Base-by-base conservation (phyloP, 2,329 filamentous ascomycete species). In the Penicillium olsonii region DNA sequence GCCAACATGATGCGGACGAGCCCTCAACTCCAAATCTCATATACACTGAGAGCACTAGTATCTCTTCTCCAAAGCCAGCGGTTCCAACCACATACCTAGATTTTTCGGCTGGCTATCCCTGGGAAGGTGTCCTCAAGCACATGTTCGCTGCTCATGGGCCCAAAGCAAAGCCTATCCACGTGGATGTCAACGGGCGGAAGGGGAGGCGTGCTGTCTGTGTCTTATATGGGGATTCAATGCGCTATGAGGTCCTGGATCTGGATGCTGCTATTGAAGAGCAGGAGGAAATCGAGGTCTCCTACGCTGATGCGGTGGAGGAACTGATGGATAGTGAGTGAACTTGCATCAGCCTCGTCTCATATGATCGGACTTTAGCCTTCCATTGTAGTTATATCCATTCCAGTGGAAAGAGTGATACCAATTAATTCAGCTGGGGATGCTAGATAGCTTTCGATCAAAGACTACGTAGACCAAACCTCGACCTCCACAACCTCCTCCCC, bases 241-340 rank as follows among this genome's bases (percentile, higher is more conserved):
- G 78, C 51, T 84, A 82, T 65, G 72, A 77, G 40, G 76, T 84
- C 12, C 66, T 84, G 50, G 81, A 84, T 64, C 60, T 85, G 55
- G 81, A 77, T 60, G 69, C 75, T 54, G 71, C 68, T 33, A 64
- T 61, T 39, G 66, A 56, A 27, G 61, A 67, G 10, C 67, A 60
- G 15, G 63, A 62, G 6, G 63, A 65, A 19, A n/a, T n/a, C n/a
- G n/a, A n/a, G n/a, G n/a, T n/a, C n/a, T n/a, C 64, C 15, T 60
- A 61, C 11, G 61, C 57, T 20, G 63, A 60, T 11, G 53, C 39
- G 11, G 34, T 39, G 20, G 51, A 47, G 7, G 47, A 44, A 6
- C 20, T 33, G 19, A 46, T 46, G n/a, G 35, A 26, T 17, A 39
- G 37, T 11, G 37, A 39, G 10, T 15, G 20, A 39, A 39, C 15